phyloP scores from a whole-genome alignment of 805 yeast species.

The Cyberlindnera galapagoensis region DNA sequence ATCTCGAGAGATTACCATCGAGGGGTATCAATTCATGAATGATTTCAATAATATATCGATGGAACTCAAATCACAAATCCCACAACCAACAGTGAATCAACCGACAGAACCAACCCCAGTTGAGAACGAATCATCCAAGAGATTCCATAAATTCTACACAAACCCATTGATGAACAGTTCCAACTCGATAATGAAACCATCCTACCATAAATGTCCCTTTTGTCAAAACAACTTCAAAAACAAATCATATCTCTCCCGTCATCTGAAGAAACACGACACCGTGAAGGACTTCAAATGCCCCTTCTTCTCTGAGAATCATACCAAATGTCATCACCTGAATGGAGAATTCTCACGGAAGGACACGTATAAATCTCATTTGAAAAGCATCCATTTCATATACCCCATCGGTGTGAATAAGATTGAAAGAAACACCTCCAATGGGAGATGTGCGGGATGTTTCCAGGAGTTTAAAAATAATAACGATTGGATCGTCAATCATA shows the following conservation, averaged over 20 bases:
- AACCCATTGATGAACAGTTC: background rate
- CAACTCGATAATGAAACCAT: no score
- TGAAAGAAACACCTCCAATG: conserved; percentile 50
- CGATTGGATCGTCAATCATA: conserved; percentile 60
- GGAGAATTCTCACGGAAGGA: conserved; percentile 77
- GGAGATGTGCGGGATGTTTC: conserved; percentile 67
- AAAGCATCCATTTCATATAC: conserved; percentile 70
- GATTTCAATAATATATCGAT: no score
- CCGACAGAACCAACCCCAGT: background rate
- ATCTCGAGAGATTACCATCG: background rate
- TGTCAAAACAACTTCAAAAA: conserved; percentile 69
- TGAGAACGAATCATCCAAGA: background rate
- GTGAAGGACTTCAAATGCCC: conserved; percentile 78
- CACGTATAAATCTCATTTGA: conserved; percentile 72
- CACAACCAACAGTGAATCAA: conserved; percentile 1
- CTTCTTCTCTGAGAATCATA: conserved; percentile 39
- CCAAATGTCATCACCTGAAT: conserved; percentile 51
- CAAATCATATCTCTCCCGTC: conserved; percentile 78
- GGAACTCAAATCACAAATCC: no score
- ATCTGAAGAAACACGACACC: conserved; percentile 72
- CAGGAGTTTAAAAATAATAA: conserved; percentile 50
- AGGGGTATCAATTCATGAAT: background rate
- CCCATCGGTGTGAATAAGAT: conserved; percentile 66
- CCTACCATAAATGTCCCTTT: conserved; percentile 43
- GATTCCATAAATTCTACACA: conserved; percentile 4